Evolutionary conservation across 108 stramenopile genomes (phyloP).

Genomic region (Skeletonema tropicum): DNA sequence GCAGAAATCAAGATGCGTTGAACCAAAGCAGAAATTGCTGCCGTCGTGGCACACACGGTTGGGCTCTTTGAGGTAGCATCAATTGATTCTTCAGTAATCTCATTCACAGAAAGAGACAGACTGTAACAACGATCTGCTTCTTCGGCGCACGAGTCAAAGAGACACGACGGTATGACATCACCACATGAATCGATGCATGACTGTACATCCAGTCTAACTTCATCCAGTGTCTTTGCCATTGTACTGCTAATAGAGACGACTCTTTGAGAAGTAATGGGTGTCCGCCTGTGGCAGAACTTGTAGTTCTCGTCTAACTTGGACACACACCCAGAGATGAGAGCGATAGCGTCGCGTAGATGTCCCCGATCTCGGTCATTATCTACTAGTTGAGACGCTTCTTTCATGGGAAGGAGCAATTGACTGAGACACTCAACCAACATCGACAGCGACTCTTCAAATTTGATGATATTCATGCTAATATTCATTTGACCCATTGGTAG

Average conservation of each 20-base stretch:
- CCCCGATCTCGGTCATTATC: conserved; percentile 23
- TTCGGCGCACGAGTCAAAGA: conserved; percentile 36
- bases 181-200: conserved; percentile 36
- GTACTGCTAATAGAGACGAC: conserved; percentile 10
- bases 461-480: conserved; percentile 7
- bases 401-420: conserved; percentile 55
- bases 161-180: conserved; percentile 18
- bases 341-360: conserved; percentile 33
- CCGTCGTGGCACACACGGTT: neutral
- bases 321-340: conserved; percentile 40
- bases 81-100: conserved; percentile 10
- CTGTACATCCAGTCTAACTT: conserved; percentile 23
- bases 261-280: conserved; percentile 29
- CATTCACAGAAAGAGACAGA: conserved; percentile 18
- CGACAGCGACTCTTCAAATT: conserved; percentile 45
- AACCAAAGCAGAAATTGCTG: conserved; percentile 29
- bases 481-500: conserved; percentile 52
- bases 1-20: conserved; percentile 43
- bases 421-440: conserved; percentile 50
- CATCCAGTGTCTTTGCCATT: conserved; percentile 13
- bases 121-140: conserved; percentile 9
- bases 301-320: conserved; percentile 40
- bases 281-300: conserved; percentile 16
- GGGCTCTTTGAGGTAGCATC: neutral
- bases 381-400: conserved; percentile 36